Base-by-base conservation (phyloP, 192 early-diverging fungal species). In the Backusella parvicylindrica region DNA sequence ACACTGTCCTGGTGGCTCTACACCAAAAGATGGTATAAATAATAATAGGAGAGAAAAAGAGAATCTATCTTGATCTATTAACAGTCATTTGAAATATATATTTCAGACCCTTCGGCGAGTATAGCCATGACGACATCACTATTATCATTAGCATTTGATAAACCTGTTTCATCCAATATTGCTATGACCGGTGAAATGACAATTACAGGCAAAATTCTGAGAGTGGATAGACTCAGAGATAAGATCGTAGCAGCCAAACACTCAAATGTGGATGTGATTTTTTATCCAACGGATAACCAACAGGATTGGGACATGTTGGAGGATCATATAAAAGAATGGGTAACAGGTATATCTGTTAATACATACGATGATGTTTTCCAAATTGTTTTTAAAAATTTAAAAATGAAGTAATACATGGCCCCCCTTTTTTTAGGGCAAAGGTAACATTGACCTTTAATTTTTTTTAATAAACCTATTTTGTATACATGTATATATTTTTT, bases 181-280 rank as follows among this genome's bases (percentile, higher is more conserved):
- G 95, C 98, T 56, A 99, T 98, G 98, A 99, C 98, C 1, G 98
- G 98, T 74, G 98, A 99, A 84, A 84, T 99, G 66, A 99, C 98
- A 8, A 84, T 99, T 70, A 98, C 98, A 0, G 98, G 98, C 36
- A 96, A 97, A 72, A 91, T 99, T 36, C 87, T 99, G 47, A 95
- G 97, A 86, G 96, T 99, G 73, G 96, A 96, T 36, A 96, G 96
- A 15, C 83, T 99, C 30, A 96, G 96, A 77, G 96, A 99, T 70
- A 98, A 99, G 84, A 92, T 95, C 7, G 96, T 99, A 81, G 98
- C 96, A 2, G 98, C 98, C 72, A 96, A 98, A 76, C 86, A 95
- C 49, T 92, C 90, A 15, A 94, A 95, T 15, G 94, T 98, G n/a
- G 92, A 88, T 72, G 90, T 86, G 23, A 89, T 99, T 36, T 83